Percentiles rank a stretch among this genome's conserved stretches.
Conservation (phyloP, 108 stramenopile species). For the Skeletonema marinoi region DNA sequence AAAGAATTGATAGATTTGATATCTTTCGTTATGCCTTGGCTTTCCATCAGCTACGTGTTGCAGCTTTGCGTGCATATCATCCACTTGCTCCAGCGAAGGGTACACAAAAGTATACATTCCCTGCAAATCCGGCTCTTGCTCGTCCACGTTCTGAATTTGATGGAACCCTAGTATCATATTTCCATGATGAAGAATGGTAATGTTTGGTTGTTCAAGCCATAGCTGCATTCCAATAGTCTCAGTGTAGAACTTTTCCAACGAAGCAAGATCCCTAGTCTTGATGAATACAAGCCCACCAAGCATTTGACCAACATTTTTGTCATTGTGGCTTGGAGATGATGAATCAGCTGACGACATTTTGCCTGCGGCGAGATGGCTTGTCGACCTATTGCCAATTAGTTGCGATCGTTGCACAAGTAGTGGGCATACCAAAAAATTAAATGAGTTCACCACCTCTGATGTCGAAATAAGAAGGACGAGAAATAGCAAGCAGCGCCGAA, state of each 20-base stretch:
- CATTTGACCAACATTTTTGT: constrained; percentile 43
- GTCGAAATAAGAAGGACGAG: too few species aligned
- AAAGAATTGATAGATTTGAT: constrained; percentile 51
- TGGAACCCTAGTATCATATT: constrained; percentile 48
- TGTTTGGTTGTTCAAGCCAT: constrained; percentile 50
- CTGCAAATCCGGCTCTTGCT: constrained; percentile 28
- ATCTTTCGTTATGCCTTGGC: constrained; percentile 34
- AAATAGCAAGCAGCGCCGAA: too few species aligned
- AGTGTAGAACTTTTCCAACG: constrained; percentile 28
- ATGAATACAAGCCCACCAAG: constrained; percentile 40
- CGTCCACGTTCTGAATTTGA: constrained; percentile 19
- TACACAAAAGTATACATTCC: constrained; percentile 55
- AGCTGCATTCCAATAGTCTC: constrained; percentile 19
- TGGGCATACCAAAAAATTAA: too few species aligned
- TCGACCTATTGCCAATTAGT: not conserved
- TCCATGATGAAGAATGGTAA: constrained; percentile 41
- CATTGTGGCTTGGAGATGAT: constrained; percentile 12
- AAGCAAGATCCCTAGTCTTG: constrained; percentile 26
- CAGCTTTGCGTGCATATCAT: constrained; percentile 36
- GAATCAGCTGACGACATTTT: not conserved
- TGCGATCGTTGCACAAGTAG: too few species aligned
- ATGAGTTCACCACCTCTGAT: too few species aligned
- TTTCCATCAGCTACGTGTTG: constrained; percentile 36
- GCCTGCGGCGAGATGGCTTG: not conserved
- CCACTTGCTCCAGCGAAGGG: constrained; percentile 37